These are phyloP conservation scores for Rhizophagus clarus DNA, from an alignment of 192 early-diverging fungal species.

Conservation along the genomic window DNA sequence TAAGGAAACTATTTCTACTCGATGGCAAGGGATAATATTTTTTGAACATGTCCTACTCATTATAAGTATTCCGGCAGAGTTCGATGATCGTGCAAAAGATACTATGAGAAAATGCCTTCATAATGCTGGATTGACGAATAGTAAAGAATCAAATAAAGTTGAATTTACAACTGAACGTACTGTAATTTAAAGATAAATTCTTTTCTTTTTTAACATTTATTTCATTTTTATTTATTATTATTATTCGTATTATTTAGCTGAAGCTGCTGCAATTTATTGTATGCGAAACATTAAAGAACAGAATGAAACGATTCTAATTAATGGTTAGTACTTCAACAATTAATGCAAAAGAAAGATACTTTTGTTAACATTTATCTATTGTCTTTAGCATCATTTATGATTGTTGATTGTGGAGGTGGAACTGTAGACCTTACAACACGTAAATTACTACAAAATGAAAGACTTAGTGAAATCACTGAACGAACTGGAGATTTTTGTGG, in stretches of 20 bases:
- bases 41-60: not conserved
- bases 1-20: slow-evolving; percentile 1
- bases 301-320: not conserved
- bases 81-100: slow-evolving; percentile 53
- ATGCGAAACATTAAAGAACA: not conserved
- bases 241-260: not conserved
- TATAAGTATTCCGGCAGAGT: slow-evolving; percentile 56
- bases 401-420: slow-evolving; percentile 62
- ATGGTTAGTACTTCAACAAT: not conserved
- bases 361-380: not conserved
- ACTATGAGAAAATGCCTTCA: slow-evolving; percentile 55
- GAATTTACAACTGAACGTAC: no score
- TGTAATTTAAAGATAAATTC: no score
- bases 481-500: slow-evolving; percentile 42
- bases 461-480: slow-evolving; percentile 43
- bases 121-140: slow-evolving; percentile 48
- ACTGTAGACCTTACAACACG: slow-evolving; percentile 55
- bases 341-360: not conserved
- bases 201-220: no score
- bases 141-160: no score
- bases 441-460: slow-evolving; percentile 23
- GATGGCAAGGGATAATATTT: slow-evolving; percentile 9
- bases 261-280: slow-evolving; percentile 17
- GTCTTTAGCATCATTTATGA: slow-evolving; percentile 53
- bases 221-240: no score